Conservation (phyloP, 441 rosid species). For the Gossypium laxum region DNA sequence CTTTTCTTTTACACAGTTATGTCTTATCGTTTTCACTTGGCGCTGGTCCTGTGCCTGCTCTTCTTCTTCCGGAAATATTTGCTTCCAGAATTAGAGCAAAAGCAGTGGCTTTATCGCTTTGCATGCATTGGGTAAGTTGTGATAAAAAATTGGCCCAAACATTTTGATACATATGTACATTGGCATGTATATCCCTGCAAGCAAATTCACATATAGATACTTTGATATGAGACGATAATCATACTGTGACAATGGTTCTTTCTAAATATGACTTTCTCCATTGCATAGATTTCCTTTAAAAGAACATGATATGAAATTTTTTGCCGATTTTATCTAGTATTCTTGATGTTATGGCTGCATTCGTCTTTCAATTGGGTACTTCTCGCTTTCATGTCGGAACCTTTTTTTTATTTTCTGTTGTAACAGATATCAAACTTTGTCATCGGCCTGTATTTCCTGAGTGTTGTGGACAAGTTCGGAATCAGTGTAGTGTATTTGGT, state of each 20-base stretch:
- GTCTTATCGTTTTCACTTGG: constrained; percentile 94
- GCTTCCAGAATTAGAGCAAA: constrained; percentile 94
- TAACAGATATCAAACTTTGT: constrained; percentile 80
- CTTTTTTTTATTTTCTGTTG: constrained; percentile 16
- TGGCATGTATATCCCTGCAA: neutral
- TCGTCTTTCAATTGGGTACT: neutral
- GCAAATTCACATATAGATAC: neutral
- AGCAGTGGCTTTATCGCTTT: constrained; percentile 83
- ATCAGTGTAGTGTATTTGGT: constrained; percentile 82
- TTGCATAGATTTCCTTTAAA: neutral
- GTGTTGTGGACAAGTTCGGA: constrained; percentile 76
- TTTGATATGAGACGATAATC: neutral
- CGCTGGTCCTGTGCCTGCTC: constrained; percentile 97
- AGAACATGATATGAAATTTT: neutral
- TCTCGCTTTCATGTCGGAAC: neutral
- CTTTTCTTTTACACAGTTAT: constrained; percentile 44
- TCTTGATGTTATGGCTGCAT: neutral
- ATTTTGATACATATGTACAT: neutral
- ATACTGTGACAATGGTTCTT: neutral
- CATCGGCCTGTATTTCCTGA: constrained; percentile 84
- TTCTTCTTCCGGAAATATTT: constrained; percentile 90
- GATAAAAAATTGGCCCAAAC: neutral
- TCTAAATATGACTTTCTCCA: neutral
- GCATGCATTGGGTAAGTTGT: constrained; percentile 84
- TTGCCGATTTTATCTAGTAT: neutral